Evolutionary conservation across 495 filamentous ascomycete genomes (phyloP).

Genomic region (Tuber calosporum): DNA sequence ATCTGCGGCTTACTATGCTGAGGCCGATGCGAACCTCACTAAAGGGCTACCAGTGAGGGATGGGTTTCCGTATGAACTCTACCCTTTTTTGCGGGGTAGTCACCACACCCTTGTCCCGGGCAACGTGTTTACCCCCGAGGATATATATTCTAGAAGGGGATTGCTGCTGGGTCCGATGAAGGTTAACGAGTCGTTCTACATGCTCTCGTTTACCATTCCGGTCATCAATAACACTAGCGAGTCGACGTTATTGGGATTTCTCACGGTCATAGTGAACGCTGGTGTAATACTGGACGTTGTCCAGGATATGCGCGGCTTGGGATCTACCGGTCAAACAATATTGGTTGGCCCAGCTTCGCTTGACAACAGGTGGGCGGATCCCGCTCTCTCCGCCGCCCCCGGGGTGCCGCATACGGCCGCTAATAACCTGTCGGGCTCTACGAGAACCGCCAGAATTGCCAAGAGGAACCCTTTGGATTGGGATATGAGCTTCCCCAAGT

Average conservation of each 20-base stretch:
- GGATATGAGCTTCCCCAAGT: not conserved
- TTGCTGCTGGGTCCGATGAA: constrained; percentile 54
- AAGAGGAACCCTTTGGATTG: constrained; percentile 15
- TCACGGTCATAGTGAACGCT: constrained; percentile 52
- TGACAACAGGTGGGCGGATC: constrained; percentile 47
- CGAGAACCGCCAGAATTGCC: not conserved
- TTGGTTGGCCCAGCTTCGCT: constrained; percentile 51
- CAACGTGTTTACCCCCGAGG: constrained; percentile 40
- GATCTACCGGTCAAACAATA: constrained; percentile 52
- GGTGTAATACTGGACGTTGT: constrained; percentile 52
- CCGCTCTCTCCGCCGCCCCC: constrained; percentile 11
- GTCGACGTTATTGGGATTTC: constrained; percentile 51
- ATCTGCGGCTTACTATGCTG: constrained; percentile 10
- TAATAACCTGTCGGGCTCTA: constrained; percentile 3
- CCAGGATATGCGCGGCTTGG: constrained; percentile 51
- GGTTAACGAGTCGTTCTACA: constrained; percentile 52
- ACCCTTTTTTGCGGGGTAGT: constrained; percentile 49
- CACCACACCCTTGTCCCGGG: not conserved
- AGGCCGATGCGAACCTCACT: constrained; percentile 32
- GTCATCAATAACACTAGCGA: constrained; percentile 58
- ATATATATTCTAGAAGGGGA: constrained; percentile 45
- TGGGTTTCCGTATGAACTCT: constrained; percentile 44
- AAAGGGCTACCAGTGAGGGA: constrained; percentile 45
- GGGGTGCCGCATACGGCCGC: constrained; percentile 14
- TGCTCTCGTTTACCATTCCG: constrained; percentile 57